Base-by-base conservation (phyloP, 768 basidiomycete genomes). In the Trametes meyenii region DNA sequence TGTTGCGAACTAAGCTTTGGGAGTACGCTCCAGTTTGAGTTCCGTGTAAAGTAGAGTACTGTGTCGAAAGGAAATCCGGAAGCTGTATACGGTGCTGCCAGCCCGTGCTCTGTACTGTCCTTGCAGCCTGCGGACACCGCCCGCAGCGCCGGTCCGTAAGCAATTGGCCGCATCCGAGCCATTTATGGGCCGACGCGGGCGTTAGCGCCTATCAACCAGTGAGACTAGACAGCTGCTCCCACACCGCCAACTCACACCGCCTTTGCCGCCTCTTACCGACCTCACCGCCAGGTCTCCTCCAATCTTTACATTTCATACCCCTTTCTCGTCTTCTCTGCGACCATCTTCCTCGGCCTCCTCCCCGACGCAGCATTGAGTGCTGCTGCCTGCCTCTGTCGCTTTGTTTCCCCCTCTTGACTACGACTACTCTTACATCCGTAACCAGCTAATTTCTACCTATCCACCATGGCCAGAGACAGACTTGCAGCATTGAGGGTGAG, bases 401-500 rank as follows among this genome's bases (percentile, higher is more conserved):
- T 54, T 60, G 48, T 61, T 55, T 49, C 60, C 59, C 53, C n/a
- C 60, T 33, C 29, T 44, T 58, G 26, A 60, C 53, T 45, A 59
- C 56, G 43, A 51, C 43, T 33, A 57, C 58, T n/a, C 43, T 52
- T 59, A 61, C 66, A 62, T 19, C 56, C 57, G 57, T 39, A 50
- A 55, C 48, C 50, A 40, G 50, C 60, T 72, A 64, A 70, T 63
- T 62, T 50, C 67, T 62, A 50, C 54, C 66, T 66, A 60, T 52
- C 60, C 66, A 74, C 68, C 67, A 89, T 92, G 87, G 91, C 94
- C 66, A 86, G 94, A 84, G 93, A 96, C 79, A 86, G 94, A 82
- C 83, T 96, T 66, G 93, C 91, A 69, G 90, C 89, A 64, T 85
- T 90, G 86, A 85, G 91, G 78, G 90, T 91, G 61, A 60, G 85